Percentiles rank a stretch among this genome's conserved stretches.
Conservation (phyloP, 202 grass and related monocot genomes). For the Tripidium arundinaceum region DNA sequence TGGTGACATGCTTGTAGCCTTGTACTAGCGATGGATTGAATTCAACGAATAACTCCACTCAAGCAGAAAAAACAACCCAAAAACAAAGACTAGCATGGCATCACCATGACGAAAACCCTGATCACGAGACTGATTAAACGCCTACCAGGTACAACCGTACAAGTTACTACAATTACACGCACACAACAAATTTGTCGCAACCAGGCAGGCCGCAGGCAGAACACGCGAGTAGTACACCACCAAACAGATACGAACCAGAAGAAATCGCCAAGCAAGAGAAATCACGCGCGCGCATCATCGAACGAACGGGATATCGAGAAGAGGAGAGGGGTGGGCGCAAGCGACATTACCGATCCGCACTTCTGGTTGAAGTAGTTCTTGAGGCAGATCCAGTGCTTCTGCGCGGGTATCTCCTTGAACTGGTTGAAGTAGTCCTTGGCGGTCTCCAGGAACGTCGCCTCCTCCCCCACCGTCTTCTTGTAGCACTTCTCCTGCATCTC, state of each 20-base stretch:
- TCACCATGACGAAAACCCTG: neutral
- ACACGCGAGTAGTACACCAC: neutral
- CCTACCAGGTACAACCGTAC: neutral
- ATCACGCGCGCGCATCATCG: neutral
- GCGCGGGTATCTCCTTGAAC: slow-evolving; percentile 44
- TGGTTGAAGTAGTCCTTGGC: slow-evolving; percentile 63
- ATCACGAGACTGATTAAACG: neutral
- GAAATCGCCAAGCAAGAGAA: neutral
- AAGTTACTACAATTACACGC: too few relatives aligned
- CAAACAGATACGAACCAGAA: neutral
- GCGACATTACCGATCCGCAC: slow-evolving; percentile 34
- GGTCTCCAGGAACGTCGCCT: slow-evolving; percentile 38
- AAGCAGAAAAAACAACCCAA: neutral
- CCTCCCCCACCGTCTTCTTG: slow-evolving; percentile 55
- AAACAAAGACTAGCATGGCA: neutral
- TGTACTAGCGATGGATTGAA: neutral
- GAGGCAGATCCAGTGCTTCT: slow-evolving; percentile 71
- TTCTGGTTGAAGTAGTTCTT: slow-evolving; percentile 58
- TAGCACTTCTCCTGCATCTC: slow-evolving; percentile 36
- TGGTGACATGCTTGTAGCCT: neutral
- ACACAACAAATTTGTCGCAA: neutral
- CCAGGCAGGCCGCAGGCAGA: neutral
- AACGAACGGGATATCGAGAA: neutral
- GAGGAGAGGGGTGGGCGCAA: neutral
- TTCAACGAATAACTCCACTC: neutral